Evolutionary conservation across 352 stramenopile genomes (phyloP).

Genomic region (Phytophthora citrophthora): DNA sequence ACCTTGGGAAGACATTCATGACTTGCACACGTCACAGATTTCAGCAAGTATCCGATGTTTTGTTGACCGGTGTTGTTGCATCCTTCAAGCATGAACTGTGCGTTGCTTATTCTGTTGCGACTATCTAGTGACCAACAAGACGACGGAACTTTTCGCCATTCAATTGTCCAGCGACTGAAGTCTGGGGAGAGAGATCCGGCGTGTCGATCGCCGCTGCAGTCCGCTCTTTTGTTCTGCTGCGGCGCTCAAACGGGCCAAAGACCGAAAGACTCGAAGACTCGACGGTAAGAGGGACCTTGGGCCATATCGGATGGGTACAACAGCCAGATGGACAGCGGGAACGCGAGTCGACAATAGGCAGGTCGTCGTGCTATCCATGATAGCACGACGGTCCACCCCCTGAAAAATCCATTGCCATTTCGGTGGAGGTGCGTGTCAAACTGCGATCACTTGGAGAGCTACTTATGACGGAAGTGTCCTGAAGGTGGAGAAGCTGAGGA

Average conservation of each 20-base stretch:
- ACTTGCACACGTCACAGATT: conserved; percentile 26
- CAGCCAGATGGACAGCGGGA: conserved; percentile 20
- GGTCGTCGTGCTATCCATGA: too few relatives aligned
- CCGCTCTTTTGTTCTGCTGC: conserved; percentile 7
- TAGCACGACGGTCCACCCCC: conserved; percentile 10
- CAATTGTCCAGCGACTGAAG: conserved; percentile 12
- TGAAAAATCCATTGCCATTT: conserved; percentile 33
- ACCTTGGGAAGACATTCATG: conserved; percentile 18
- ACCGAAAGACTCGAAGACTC: not conserved
- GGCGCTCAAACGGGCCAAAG: conserved; percentile 17
- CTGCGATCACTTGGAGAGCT: not conserved
- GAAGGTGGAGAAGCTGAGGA: conserved; percentile 1
- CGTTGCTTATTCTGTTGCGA: not conserved
- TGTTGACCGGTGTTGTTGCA: not conserved
- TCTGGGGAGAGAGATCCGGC: conserved; percentile 20
- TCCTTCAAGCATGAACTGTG: not conserved
- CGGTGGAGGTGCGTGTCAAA: conserved; percentile 10
- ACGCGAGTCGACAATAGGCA: conserved; percentile 13
- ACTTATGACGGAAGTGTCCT: not conserved
- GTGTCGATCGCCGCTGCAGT: conserved; percentile 19
- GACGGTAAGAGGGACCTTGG: not conserved
- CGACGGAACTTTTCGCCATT: not conserved
- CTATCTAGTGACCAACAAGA: not conserved
- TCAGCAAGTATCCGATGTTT: not conserved
- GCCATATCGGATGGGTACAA: conserved; percentile 1